phyloP scores from a whole-genome alignment of 768 basidiomycete genomes.

The Rickenella mellea region DNA sequence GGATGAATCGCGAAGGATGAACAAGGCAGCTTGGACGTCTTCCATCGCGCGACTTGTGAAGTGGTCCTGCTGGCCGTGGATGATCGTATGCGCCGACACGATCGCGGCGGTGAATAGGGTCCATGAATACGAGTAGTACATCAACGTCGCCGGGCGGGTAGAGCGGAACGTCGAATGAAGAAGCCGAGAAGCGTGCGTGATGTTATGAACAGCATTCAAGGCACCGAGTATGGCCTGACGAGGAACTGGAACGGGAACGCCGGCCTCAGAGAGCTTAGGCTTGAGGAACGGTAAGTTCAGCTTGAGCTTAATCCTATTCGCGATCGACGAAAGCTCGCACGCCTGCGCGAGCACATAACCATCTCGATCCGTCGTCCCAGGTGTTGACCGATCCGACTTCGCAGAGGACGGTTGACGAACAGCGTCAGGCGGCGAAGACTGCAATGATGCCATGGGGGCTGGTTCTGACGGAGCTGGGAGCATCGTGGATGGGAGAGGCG shows the following conservation, averaged over 20 bases:
- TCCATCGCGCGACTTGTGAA: slow-evolving; percentile 39
- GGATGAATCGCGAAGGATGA: slow-evolving; percentile 17
- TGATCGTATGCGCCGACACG: slow-evolving; percentile 51
- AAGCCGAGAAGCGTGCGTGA: slow-evolving; percentile 42
- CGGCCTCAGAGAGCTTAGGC: too few species aligned
- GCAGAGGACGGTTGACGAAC: too few species aligned
- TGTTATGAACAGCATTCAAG: slow-evolving; percentile 55
- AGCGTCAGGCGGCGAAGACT: too few species aligned
- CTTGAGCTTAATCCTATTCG: slow-evolving; percentile 52
- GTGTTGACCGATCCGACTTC: too few species aligned
- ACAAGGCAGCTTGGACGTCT: slow-evolving; percentile 33
- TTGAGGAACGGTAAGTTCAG: slow-evolving; percentile 60
- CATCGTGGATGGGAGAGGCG: slow-evolving; percentile 8
- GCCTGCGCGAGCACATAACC: slow-evolving; percentile 40
- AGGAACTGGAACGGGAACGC: too few species aligned
- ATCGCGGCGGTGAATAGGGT: slow-evolving; percentile 59
- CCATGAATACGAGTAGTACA: slow-evolving; percentile 50
- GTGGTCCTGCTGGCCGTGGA: slow-evolving; percentile 39
- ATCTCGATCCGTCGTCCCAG: too few species aligned
- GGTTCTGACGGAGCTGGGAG: neutral
- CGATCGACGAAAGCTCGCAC: slow-evolving; percentile 51
- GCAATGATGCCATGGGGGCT: too few species aligned
- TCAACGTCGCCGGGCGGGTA: slow-evolving; percentile 36
- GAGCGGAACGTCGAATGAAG: slow-evolving; percentile 31
- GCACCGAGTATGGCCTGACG: slow-evolving; percentile 49